Evolutionary conservation across 345 rosid genomes (phyloP).

Genomic region (Lumnitzera racemosa): DNA sequence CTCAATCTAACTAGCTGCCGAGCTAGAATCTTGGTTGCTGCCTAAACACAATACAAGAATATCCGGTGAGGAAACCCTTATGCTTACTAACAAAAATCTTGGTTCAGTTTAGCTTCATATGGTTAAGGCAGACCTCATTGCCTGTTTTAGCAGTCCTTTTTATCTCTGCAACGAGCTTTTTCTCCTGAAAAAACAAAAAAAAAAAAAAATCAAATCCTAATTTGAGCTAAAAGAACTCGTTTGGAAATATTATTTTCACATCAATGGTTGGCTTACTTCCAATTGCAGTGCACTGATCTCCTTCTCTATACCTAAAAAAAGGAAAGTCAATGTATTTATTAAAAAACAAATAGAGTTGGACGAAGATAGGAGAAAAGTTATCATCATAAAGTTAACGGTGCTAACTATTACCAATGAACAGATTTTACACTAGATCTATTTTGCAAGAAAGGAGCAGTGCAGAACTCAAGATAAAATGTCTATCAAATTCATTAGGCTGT

Average conservation of each 20-base stretch:
- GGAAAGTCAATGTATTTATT: constrained; percentile 9
- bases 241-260: constrained; percentile 4
- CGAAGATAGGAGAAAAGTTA: constrained; percentile 3
- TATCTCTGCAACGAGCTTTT: constrained; percentile 87
- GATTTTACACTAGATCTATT: too few species aligned
- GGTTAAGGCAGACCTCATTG: constrained; percentile 53
- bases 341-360: not conserved
- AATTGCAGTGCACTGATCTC: constrained; percentile 74
- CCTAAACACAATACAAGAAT: constrained; percentile 28
- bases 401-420: too few species aligned
- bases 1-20: constrained; percentile 81
- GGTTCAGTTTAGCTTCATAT: not conserved
- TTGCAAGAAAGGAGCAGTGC: too few species aligned
- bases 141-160: constrained; percentile 91
- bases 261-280: constrained; percentile 44
- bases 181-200: constrained; percentile 55
- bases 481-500: too few species aligned
- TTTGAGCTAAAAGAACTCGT: not conserved
- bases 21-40: constrained; percentile 81
- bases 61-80: not conserved
- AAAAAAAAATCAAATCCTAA: constrained; percentile 10
- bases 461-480: too few species aligned
- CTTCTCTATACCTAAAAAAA: constrained; percentile 72
- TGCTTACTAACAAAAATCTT: not conserved
- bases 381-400: not conserved